These are phyloP conservation scores for Globisporangium iwayamae DNA, from an alignment of 352 stramenopile species.

Conservation along the genomic window DNA sequence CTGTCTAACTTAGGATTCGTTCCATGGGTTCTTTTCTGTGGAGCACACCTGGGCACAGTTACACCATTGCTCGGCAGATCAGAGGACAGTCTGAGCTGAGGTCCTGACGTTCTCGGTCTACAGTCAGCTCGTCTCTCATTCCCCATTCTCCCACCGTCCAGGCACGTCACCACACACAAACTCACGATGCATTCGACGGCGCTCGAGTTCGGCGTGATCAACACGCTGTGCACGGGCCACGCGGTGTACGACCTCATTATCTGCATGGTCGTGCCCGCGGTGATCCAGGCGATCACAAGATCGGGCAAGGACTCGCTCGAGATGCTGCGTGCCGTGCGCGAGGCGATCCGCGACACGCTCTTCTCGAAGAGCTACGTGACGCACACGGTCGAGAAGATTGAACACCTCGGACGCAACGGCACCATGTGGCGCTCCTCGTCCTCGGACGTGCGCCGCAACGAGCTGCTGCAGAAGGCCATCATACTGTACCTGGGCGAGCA, in stretches of 20 bases:
- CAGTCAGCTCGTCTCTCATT: not conserved
- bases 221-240: slow-evolving; percentile 48
- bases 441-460: slow-evolving; percentile 35
- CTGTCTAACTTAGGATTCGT: no score
- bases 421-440: slow-evolving; percentile 1
- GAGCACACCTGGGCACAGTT: not conserved
- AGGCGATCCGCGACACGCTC: slow-evolving; percentile 20
- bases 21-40: no score
- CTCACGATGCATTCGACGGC: slow-evolving; percentile 23
- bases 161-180: not conserved
- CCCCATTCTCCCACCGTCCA: not conserved
- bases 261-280: slow-evolving; percentile 50
- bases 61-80: not conserved
- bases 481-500: slow-evolving; percentile 37
- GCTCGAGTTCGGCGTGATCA: slow-evolving; percentile 49
- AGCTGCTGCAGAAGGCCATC: slow-evolving; percentile 57
- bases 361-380: slow-evolving; percentile 23
- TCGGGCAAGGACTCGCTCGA: slow-evolving; percentile 17
- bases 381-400: slow-evolving; percentile 34
- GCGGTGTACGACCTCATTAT: slow-evolving; percentile 50
- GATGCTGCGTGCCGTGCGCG: slow-evolving; percentile 6
- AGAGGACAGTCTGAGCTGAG: not conserved
- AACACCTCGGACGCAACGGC: slow-evolving; percentile 34
- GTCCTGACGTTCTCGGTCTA: not conserved
- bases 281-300: slow-evolving; percentile 38